phyloP scores from a whole-genome alignment of 2,329 filamentous ascomycete genomes.

The Geoglossum cookeanum region DNA sequence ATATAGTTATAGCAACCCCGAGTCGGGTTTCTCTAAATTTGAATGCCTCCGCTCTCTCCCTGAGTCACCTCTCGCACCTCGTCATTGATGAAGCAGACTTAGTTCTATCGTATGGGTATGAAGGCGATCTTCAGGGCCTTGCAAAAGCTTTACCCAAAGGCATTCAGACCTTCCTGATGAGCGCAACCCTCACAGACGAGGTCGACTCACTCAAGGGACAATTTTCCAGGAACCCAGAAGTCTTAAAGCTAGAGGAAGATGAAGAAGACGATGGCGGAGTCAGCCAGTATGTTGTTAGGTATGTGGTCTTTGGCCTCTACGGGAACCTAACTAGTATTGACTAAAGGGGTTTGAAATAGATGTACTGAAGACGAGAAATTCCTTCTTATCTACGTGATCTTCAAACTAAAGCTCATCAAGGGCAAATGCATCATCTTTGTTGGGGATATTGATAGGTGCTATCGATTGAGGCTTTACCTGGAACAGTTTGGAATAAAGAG shows the following conservation, averaged over 20 bases:
- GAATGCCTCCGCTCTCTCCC: constrained; percentile 48
- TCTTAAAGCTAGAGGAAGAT: constrained; percentile 67
- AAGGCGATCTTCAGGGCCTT: constrained; percentile 70
- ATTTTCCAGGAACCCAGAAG: constrained; percentile 63
- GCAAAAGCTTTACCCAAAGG: constrained; percentile 62
- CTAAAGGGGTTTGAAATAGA: constrained; percentile 19
- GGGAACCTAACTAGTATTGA: constrained; percentile 2
- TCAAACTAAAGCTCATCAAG: constrained; percentile 84
- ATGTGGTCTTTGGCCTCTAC: constrained; percentile 14
- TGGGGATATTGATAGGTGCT: constrained; percentile 71
- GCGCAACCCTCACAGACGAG: constrained; percentile 75
- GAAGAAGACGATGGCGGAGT: constrained; percentile 60
- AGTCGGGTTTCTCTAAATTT: constrained; percentile 65
- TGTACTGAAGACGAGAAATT: constrained; percentile 98
- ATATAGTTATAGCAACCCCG: constrained; percentile 82
- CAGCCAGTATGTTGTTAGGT: constrained; percentile 74
- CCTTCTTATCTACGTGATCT: constrained; percentile 77
- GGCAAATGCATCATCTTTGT: constrained; percentile 81
- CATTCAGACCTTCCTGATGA: constrained; percentile 83
- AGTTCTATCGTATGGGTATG: constrained; percentile 83
- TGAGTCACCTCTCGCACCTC: constrained; percentile 54
- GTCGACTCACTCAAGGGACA: constrained; percentile 69
- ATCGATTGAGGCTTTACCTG: constrained; percentile 82
- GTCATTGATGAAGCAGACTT: constrained; percentile 92
- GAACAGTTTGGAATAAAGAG: constrained; percentile 94